phyloP scores from a whole-genome alignment of 805 yeast genomes.

The Cyberlindnera xishuangbannaensis region DNA sequence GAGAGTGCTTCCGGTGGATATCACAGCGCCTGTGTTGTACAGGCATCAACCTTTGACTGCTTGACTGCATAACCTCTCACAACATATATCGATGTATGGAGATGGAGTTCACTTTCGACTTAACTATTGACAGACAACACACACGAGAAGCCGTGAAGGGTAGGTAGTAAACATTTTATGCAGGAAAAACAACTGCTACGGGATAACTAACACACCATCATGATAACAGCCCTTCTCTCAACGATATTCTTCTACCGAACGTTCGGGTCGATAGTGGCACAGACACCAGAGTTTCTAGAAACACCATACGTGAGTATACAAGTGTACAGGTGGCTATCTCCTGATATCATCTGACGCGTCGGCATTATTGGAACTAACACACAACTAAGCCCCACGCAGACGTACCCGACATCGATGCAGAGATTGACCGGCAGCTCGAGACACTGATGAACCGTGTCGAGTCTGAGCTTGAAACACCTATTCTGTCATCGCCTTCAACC shows the following conservation, averaged over 20 bases:
- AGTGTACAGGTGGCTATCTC: background rate
- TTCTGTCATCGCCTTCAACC: constrained; percentile 16
- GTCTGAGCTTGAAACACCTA: constrained; percentile 14
- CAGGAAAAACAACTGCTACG: too few species aligned
- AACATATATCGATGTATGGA: background rate
- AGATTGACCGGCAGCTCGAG: constrained; percentile 32
- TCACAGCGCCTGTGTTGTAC: too few species aligned
- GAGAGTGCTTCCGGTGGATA: too few species aligned
- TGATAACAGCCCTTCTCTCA: constrained; percentile 48
- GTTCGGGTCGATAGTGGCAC: constrained; percentile 59
- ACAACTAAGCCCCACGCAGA: constrained; percentile 23
- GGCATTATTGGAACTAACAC: too few species aligned
- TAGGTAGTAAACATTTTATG: constrained; percentile 21
- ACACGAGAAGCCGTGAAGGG: constrained; percentile 52
- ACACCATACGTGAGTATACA: constrained; percentile 39
- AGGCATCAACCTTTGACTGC: too few species aligned
- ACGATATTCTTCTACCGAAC: constrained; percentile 63
- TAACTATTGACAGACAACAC: constrained; percentile 47
- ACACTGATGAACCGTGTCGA: constrained; percentile 26
- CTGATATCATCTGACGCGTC: too few species aligned
- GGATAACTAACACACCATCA: too few species aligned
- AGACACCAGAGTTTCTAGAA: constrained; percentile 47
- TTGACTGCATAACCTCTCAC: background rate
- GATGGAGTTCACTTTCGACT: constrained; percentile 40
- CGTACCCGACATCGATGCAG: constrained; percentile 41